phyloP scores from a whole-genome alignment of 2,329 filamentous ascomycete genomes.

The Venturia carpophila region DNA sequence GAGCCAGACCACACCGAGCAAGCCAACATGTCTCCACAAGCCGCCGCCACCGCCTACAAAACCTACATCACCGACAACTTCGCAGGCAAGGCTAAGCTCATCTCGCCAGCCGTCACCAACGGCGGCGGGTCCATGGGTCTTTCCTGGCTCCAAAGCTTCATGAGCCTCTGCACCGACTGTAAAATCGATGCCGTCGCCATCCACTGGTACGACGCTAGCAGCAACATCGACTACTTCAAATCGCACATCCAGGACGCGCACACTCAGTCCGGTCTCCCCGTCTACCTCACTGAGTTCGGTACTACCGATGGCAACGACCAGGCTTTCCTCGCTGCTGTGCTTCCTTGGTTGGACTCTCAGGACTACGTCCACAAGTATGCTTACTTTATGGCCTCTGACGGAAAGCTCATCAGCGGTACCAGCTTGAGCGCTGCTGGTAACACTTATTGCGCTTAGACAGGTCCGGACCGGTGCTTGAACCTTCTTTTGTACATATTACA shows the following conservation, averaged over 20 bases:
- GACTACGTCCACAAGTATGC: conserved; percentile 29
- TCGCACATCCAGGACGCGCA: conserved; percentile 17
- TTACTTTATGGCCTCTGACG: conserved; percentile 24
- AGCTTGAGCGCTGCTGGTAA: conserved; percentile 14
- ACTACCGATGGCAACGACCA: conserved; percentile 22
- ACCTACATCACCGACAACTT: conserved; percentile 22
- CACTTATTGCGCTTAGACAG: conserved; percentile 11
- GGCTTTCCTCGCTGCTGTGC: conserved; percentile 25
- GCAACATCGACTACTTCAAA: conserved; percentile 20
- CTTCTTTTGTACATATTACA: conserved; percentile 2
- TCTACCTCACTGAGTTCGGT: conserved; percentile 33
- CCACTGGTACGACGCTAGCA: conserved; percentile 26
- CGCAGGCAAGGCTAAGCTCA: conserved; percentile 21
- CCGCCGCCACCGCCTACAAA: conserved; percentile 26
- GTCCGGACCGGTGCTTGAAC: background rate
- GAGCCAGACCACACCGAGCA: conserved; percentile 31
- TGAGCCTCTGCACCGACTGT: conserved; percentile 22
- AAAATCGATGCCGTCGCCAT: conserved; percentile 25
- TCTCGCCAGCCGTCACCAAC: conserved; percentile 27
- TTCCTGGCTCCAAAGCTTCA: conserved; percentile 25
- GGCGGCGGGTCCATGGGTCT: conserved; percentile 23
- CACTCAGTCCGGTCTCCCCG: conserved; percentile 20
- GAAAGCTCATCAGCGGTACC: conserved; percentile 13
- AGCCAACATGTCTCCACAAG: conserved; percentile 29
- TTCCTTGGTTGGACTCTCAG: conserved; percentile 29